Base-by-base conservation (phyloP, 2,329 filamentous ascomycete genomes). In the Aspergillus pseudonomiae region DNA sequence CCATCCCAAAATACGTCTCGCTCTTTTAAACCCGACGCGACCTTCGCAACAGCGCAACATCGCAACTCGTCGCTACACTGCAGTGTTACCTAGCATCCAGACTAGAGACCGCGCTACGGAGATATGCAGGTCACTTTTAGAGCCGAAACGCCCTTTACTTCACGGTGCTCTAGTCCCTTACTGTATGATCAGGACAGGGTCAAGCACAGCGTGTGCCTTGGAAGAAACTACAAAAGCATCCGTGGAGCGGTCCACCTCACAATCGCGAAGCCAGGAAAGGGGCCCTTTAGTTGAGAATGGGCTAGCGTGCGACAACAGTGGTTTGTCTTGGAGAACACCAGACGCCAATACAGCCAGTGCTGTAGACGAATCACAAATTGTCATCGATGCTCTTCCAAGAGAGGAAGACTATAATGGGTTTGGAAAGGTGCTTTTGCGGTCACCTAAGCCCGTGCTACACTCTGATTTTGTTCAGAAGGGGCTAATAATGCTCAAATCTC, bases 381-480 rank as follows among this genome's bases (percentile, higher is more conserved):
- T 21, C 19, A 28, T 30, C 1, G 36, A 32, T 48, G 56, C 28
- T 50, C 28, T 59, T 34, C 41, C 56, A 10, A 26, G 26, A 11
- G 56, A 30, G 43, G 43, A 48, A n/a, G 56, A 59, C 43, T 59
- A 45, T 46, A 34, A 16, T 32, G 56, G 32, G 4, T 32, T 48
- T n/a, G 41, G 39, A 11, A 36, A 30, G 28, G 41, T 34, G 21
- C 43, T 59, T 21, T 46, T 59, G 56, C 41, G 30, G 45, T 24
- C 16, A 14, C 56, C 43, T 9, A 59, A 34, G 26, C 21, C 41
- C 16, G 28, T n/a, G 6, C n/a, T 50, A 26, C 28, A 59, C 3
- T n/a, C 26, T 14, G 24, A 32, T 14, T 36, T 59, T 28, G 21
- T 59, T 24, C 28, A 28, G 10, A 59, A 59, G 24, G 56, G 43